Evolutionary conservation across 768 basidiomycete genomes (phyloP).

Genomic region (Russula emetica): DNA sequence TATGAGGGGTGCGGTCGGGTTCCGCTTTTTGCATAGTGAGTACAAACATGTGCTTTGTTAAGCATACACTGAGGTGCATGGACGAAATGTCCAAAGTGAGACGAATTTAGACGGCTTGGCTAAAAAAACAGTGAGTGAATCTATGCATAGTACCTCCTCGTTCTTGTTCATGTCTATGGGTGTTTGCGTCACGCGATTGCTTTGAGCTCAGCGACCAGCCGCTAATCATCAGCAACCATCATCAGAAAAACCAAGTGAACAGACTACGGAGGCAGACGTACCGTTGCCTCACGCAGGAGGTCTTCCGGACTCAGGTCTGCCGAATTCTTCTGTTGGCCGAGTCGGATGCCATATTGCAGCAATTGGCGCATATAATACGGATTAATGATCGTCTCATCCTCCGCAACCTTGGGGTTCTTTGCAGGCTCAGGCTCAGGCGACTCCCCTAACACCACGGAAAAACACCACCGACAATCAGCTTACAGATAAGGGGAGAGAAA

Average conservation of each 20-base stretch:
- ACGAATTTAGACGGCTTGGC: slow-evolving; percentile 8
- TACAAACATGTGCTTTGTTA: slow-evolving; percentile 23
- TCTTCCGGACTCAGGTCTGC: slow-evolving; percentile 27
- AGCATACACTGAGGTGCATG: slow-evolving; percentile 20
- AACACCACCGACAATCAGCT: slow-evolving; percentile 7
- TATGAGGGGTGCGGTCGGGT: slow-evolving; percentile 1
- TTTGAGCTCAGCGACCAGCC: slow-evolving; percentile 27
- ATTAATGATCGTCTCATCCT: slow-evolving; percentile 68
- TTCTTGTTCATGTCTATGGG: not conserved
- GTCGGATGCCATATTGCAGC: slow-evolving; percentile 62
- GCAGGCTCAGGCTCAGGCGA: slow-evolving; percentile 35
- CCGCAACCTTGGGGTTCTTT: slow-evolving; percentile 36
- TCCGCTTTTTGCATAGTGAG: slow-evolving; percentile 21
- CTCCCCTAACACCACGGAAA: slow-evolving; percentile 28
- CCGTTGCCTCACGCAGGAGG: slow-evolving; percentile 40
- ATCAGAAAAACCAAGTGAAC: not conserved
- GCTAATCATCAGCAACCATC: slow-evolving; percentile 8
- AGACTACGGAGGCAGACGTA: not conserved
- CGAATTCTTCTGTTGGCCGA: slow-evolving; percentile 41
- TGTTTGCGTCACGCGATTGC: slow-evolving; percentile 20
- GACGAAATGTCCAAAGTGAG: slow-evolving; percentile 7
- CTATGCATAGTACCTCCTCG: slow-evolving; percentile 3
- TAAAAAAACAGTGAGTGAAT: slow-evolving; percentile 25
- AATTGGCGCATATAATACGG: slow-evolving; percentile 77
- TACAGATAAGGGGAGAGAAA: not conserved